Percentiles rank a stretch among this genome's conserved stretches.
Evolutionary conservation across 352 stramenopile genomes (phyloP).

Genomic region (Phytophthora pseudosyringae): DNA sequence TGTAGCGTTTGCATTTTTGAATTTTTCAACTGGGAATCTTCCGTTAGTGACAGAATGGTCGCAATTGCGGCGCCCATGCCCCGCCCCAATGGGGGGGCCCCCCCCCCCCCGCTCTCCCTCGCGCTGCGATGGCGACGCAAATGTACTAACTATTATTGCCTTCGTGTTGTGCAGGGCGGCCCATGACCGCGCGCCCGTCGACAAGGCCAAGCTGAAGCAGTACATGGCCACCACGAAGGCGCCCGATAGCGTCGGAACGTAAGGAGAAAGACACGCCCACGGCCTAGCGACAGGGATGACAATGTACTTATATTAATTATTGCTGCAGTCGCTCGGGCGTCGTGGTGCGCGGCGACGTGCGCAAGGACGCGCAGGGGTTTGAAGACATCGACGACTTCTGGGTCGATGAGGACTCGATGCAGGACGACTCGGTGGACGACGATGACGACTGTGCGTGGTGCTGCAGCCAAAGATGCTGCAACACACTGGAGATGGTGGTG

Average conservation of each 20-base stretch:
- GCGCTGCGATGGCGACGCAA: neutral
- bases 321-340: constrained; percentile 53
- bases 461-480: neutral
- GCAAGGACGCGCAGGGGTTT: constrained; percentile 81
- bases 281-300: neutral
- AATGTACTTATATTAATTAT: constrained; percentile 8
- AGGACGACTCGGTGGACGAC: constrained; percentile 45
- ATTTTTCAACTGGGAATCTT: constrained; percentile 25
- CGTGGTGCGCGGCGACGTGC: constrained; percentile 68
- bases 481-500: neutral
- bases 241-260: constrained; percentile 32
- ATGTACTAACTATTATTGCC: neutral
- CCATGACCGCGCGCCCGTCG: constrained; percentile 51
- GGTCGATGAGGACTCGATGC: constrained; percentile 64
- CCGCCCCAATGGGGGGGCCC: constrained; percentile 54
- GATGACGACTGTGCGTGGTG: constrained; percentile 36
- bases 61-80: constrained; percentile 78
- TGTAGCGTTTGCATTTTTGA: constrained; percentile 14
- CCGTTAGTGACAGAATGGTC: constrained; percentile 31
- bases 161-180: constrained; percentile 36
- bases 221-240: constrained; percentile 66
- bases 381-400: constrained; percentile 91
- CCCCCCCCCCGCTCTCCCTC: neutral
- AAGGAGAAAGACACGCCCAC: constrained; percentile 2
- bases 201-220: constrained; percentile 58